phyloP scores from a whole-genome alignment of 805 yeast genomes.

The Schwanniomyces yamadae region DNA sequence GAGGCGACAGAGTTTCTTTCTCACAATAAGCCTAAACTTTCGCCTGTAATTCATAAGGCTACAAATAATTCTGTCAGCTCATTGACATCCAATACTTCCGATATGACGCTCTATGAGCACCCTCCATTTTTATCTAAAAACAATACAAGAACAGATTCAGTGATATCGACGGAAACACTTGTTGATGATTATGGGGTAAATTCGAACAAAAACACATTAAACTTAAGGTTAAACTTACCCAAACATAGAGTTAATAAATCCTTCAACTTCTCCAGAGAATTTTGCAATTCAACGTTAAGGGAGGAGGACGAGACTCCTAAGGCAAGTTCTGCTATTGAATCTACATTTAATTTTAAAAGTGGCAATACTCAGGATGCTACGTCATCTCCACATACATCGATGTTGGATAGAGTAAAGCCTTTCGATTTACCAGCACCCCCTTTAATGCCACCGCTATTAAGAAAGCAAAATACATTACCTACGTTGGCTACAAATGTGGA shows the following conservation, averaged over 20 bases:
- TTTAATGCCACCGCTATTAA: slow-evolving; percentile 11
- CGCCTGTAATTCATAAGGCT: slow-evolving; percentile 3
- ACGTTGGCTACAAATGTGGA: slow-evolving; percentile 14
- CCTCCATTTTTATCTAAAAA: background rate
- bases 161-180: slow-evolving; percentile 30
- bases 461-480: slow-evolving; percentile 22
- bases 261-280: slow-evolving; percentile 7
- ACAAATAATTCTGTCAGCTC: slow-evolving; percentile 25
- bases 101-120: slow-evolving; percentile 9
- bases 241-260: slow-evolving; percentile 11
- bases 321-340: slow-evolving; percentile 21
- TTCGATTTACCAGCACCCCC: background rate
- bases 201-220: slow-evolving; percentile 9
- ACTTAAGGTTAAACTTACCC: slow-evolving; percentile 12
- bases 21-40: slow-evolving; percentile 1
- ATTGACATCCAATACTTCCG: slow-evolving; percentile 28
- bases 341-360: slow-evolving; percentile 15
- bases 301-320: slow-evolving; percentile 10
- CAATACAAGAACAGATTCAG: slow-evolving; percentile 15
- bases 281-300: slow-evolving; percentile 4
- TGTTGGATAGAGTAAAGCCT: slow-evolving; percentile 2
- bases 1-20: background rate
- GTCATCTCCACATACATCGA: slow-evolving; percentile 1
- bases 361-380: background rate
- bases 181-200: slow-evolving; percentile 20